phyloP scores from a whole-genome alignment of 495 filamentous ascomycete genomes.

The Lasiosphaeris hirsuta region DNA sequence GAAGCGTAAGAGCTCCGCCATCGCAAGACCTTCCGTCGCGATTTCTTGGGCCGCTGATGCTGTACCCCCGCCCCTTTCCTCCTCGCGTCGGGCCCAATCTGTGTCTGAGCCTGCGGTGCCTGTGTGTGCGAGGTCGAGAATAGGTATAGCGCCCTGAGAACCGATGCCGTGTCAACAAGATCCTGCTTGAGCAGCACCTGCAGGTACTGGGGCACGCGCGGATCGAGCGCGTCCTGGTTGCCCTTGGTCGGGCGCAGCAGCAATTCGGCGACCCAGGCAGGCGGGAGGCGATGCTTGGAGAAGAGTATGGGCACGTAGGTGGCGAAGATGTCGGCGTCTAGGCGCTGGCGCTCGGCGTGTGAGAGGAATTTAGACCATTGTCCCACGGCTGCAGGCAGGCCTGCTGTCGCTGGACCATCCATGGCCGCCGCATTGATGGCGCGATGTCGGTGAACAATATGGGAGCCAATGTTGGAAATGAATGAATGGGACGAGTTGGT shows the following conservation, averaged over 20 bases:
- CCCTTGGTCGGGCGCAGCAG: conserved; percentile 52
- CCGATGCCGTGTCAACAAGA: conserved; percentile 51
- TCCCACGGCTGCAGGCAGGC: conserved; percentile 23
- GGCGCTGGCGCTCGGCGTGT: conserved; percentile 43
- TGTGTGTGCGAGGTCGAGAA: conserved; percentile 51
- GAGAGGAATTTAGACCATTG: conserved; percentile 49
- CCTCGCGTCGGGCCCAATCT: conserved; percentile 7
- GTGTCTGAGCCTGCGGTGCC: conserved; percentile 14
- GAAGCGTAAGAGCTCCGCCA: conserved; percentile 48
- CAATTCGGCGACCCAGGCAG: conserved; percentile 53
- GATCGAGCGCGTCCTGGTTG: conserved; percentile 55
- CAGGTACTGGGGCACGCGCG: conserved; percentile 61
- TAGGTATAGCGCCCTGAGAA: conserved; percentile 57
- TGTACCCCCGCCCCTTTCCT: conserved; percentile 9
- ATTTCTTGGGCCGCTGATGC: neutral
- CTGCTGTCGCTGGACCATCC: conserved; percentile 12
- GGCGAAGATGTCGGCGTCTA: conserved; percentile 47
- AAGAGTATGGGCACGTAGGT: conserved; percentile 36
- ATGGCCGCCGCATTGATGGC: conserved; percentile 20
- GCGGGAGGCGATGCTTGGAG: conserved; percentile 43
- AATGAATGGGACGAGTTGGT: neutral
- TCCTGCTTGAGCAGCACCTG: conserved; percentile 55
- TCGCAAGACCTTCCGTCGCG: conserved; percentile 24
- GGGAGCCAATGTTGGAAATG: neutral
- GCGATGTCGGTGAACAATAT: neutral